phyloP scores from a whole-genome alignment of 495 filamentous ascomycete genomes.

The Neurospora sp. region DNA sequence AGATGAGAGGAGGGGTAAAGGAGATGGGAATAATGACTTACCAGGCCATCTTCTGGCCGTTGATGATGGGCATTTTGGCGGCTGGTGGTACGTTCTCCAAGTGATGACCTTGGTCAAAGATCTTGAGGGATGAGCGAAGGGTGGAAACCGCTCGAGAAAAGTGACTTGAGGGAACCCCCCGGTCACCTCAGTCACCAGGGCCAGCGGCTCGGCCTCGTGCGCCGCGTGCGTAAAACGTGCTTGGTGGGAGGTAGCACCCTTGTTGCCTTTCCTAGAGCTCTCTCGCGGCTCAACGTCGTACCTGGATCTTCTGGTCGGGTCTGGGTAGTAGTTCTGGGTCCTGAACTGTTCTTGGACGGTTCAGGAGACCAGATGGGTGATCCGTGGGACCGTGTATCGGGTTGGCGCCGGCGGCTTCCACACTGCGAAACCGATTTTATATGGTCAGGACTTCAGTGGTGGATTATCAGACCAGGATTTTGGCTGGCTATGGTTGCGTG shows the following conservation, averaged over 20 bases:
- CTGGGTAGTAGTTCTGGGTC: background rate
- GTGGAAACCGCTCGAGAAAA: background rate
- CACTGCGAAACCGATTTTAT: background rate
- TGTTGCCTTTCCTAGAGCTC: background rate
- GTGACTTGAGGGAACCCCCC: background rate
- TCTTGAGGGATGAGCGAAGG: background rate
- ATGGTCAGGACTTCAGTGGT: background rate
- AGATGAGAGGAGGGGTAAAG: conserved; percentile 4
- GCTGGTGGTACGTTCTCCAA: background rate
- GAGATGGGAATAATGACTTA: conserved; percentile 22
- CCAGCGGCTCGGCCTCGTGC: background rate
- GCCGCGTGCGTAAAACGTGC: background rate
- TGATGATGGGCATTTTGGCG: conserved; percentile 43
- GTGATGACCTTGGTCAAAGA: background rate
- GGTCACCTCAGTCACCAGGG: background rate
- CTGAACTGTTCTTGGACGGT: background rate
- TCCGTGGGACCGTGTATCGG: background rate
- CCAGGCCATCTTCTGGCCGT: conserved; percentile 52
- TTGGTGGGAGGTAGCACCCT: background rate
- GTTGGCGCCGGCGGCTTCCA: background rate
- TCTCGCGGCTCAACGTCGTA: background rate
- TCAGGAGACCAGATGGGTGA: background rate
- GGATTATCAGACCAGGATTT: background rate
- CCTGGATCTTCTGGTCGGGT: background rate
- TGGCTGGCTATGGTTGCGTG: background rate